These are phyloP conservation scores for Alternaria triticina DNA, from an alignment of 2,329 filamentous ascomycete genomes.

Conservation along the genomic window DNA sequence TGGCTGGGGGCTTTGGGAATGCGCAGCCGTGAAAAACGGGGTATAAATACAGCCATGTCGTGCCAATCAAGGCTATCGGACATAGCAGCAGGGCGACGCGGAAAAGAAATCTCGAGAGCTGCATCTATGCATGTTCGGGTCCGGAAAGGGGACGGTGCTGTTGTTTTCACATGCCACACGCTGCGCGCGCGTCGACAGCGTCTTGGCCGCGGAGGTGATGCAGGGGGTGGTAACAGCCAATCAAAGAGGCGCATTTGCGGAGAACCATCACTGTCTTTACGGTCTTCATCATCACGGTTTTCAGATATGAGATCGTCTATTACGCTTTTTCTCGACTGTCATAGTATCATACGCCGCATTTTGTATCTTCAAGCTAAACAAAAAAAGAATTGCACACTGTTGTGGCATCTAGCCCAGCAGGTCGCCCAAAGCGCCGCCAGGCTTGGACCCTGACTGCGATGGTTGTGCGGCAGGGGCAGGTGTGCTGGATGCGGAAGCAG, in stretches of 20 bases:
- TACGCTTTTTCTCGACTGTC: background rate
- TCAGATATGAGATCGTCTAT: background rate
- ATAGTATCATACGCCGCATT: slow-evolving; percentile 1
- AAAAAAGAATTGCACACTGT: background rate
- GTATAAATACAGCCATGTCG: slow-evolving; percentile 85
- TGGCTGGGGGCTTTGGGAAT: slow-evolving; percentile 64
- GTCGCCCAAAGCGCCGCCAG: slow-evolving; percentile 45
- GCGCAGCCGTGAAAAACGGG: slow-evolving; percentile 78
- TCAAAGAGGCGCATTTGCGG: slow-evolving; percentile 9
- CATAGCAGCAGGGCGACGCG: slow-evolving; percentile 59
- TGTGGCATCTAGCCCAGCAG: slow-evolving; percentile 38
- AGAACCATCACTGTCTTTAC: background rate
- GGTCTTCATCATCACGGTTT: background rate
- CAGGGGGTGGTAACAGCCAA: slow-evolving; percentile 7
- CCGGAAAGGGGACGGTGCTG: slow-evolving; percentile 5
- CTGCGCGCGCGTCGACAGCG: slow-evolving; percentile 9
- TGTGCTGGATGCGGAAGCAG: slow-evolving; percentile 53
- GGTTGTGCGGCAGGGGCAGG: slow-evolving; percentile 35
- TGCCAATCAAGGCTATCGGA: slow-evolving; percentile 72
- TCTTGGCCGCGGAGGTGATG: slow-evolving; percentile 4
- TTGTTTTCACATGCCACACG: slow-evolving; percentile 10
- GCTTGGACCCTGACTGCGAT: slow-evolving; percentile 41
- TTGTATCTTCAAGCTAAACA: slow-evolving; percentile 3
- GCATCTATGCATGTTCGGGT: slow-evolving; percentile 55
- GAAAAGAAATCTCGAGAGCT: slow-evolving; percentile 55